A percentile compares a stretch with the other conserved stretches of the same genome.
Conservation (phyloP, 345 rosid species). For the Gossypioides kirkii region DNA sequence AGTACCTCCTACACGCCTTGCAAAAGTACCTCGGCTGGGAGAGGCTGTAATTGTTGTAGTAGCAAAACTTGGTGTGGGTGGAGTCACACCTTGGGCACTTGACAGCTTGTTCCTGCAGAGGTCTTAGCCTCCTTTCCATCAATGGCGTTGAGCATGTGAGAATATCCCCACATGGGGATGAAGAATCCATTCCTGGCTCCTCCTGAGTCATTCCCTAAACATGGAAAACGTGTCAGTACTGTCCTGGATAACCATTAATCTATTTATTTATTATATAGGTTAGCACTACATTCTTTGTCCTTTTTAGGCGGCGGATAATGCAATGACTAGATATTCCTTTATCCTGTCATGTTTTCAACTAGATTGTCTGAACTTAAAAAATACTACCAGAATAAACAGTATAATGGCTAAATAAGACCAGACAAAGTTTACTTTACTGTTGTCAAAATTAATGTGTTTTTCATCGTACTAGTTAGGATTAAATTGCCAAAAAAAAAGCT, state of each 20-base stretch:
- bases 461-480: too few relatives aligned
- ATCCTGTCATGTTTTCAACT: background rate
- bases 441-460: background rate
- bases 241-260: background rate
- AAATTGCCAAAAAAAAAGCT: too few relatives aligned
- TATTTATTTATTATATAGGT: too few relatives aligned
- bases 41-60: conserved; percentile 97
- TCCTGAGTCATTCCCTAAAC: conserved; percentile 51
- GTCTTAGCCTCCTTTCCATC: conserved; percentile 88
- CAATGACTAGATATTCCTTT: conserved; percentile 7
- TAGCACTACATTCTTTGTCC: conserved; percentile 13
- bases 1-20: conserved; percentile 95
- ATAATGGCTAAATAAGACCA: conserved; percentile 9
- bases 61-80: conserved; percentile 88
- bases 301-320: conserved; percentile 1
- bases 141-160: conserved; percentile 78
- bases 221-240: conserved; percentile 13
- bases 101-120: conserved; percentile 82
- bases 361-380: background rate
- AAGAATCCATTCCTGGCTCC: conserved; percentile 55
- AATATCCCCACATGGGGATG: conserved; percentile 85
- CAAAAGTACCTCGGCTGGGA: conserved; percentile 97
- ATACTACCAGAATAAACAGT: background rate
- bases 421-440: background rate
- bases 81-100: conserved; percentile 97